Conservation (phyloP, 2,329 filamentous ascomycete species). For the Onygenales sp. region DNA sequence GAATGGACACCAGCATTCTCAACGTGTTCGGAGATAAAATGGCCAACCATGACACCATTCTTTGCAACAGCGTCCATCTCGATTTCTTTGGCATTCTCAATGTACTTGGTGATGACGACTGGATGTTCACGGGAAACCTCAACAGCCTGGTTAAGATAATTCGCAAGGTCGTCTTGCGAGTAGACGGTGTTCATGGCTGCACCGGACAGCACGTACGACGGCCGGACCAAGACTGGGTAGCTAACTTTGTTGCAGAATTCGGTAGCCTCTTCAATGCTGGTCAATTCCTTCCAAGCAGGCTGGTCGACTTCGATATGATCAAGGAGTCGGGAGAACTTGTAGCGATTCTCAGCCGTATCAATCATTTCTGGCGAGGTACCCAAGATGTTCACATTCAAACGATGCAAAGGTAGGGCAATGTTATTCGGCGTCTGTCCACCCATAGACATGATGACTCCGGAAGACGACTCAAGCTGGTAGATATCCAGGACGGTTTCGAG, state of each 20-base stretch:
- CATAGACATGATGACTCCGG: slow-evolving; percentile 87
- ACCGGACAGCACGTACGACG: slow-evolving; percentile 92
- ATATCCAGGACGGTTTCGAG: slow-evolving; percentile 87
- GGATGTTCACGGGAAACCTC: slow-evolving; percentile 93
- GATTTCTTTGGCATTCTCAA: slow-evolving; percentile 98
- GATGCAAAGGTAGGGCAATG: slow-evolving; percentile 81
- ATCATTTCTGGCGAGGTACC: slow-evolving; percentile 99
- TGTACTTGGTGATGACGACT: slow-evolving; percentile 98
- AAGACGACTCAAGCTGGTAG: slow-evolving; percentile 75
- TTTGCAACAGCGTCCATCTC: slow-evolving; percentile 98
- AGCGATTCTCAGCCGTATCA: slow-evolving; percentile 91
- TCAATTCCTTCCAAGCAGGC: slow-evolving; percentile 95
- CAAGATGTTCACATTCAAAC: slow-evolving; percentile 82
- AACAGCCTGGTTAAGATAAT: slow-evolving; percentile 78
- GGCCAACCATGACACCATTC: slow-evolving; percentile 80
- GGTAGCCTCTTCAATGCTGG: slow-evolving; percentile 82
- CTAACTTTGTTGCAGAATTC: slow-evolving; percentile 79
- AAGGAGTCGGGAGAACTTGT: slow-evolving; percentile 98
- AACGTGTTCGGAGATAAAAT: slow-evolving; percentile 97
- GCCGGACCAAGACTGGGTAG: slow-evolving; percentile 89
- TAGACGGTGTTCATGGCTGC: slow-evolving; percentile 99
- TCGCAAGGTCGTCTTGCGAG: slow-evolving; percentile 82
- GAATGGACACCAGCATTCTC: slow-evolving; percentile 98
- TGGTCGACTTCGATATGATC: slow-evolving; percentile 93
- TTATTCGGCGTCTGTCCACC: slow-evolving; percentile 97